Base-by-base conservation (phyloP, 1,284 basidiomycete species). In the Melampsora medusae region DNA sequence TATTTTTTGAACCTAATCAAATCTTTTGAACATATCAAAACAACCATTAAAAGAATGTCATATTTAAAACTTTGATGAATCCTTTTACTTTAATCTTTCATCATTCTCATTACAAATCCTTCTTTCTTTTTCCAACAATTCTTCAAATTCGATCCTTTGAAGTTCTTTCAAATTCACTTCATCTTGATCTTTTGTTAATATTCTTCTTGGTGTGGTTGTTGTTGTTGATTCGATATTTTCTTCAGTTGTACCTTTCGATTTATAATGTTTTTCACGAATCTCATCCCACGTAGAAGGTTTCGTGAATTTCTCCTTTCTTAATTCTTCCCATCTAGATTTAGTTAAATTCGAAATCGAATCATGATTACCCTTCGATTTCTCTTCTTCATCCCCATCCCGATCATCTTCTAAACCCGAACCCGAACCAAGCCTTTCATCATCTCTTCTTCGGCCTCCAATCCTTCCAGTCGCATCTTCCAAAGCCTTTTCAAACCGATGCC, bases 221-320 rank as follows among this genome's bases (percentile, higher is more conserved):
- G 38, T 6, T 9, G 4, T 42, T 12, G 38, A 12, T 42, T 12
- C 2, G 22, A 22, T 56, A n/a, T 12, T 10, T n/a, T n/a, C n/a
- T 7, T 17, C 2, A 53, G 33, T 35, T 16, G 33, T 16, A 12
- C n/a, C n/a, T n/a, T 31, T 17, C 4, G 31, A 33, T 59, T 42
- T 65, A 17, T 16, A 22, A 49, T 53, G 61, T 16, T 66, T 25
- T 22, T 67, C 38, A 16, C 71, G 16, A n/a, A 73, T 73, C 12
- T 25, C 19, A 16, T 73, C 48, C 71, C 71, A 73, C 4, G 62
- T 66, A 25, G 71, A 73, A 5, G 71, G 71, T 33, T 59, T 49
- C 12, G 38, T 31, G 17, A 19, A 35, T 1, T 46, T 61, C 1
- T 46, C 61, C 4, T 53, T 25, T 50, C 71, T 66, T 25, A 73